Evolutionary conservation across 768 basidiomycete species (phyloP), one percentile per base, ranked within the genome.

Genomic region (Tricholoma sp.): DNA sequence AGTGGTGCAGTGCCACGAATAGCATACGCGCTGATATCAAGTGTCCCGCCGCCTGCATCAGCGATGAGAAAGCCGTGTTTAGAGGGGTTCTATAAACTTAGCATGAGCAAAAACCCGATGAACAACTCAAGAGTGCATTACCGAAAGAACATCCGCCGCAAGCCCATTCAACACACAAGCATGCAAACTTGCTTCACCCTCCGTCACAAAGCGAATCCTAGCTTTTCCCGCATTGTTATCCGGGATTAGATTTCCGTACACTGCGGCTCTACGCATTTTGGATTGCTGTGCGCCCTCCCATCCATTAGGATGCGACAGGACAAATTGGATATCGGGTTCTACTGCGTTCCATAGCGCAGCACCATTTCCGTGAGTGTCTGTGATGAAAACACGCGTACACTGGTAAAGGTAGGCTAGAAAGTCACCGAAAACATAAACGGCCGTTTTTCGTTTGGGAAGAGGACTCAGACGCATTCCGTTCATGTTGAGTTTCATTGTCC

Each of bases 181-280:
- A 66, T 91, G 89, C 62, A 91, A 71, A 76, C 89, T 90, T 0
- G 89, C 89, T 71, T 91, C 89, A 53, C 89, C 89, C 66, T 91
- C 89, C 3, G 88, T 91, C 52, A 91, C 89, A 60, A 91, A 91
- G 36, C 86, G 75, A 62, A 91, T 88, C 55, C 86, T 75, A 1
- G 88, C 81, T 59, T 82, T 83, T 2, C 88, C 88, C 55, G 81
- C 83, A 60, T 86, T 85, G 1, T 84, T 86, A 67, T 89, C 86
- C 1, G 89, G 83, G 15, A 91, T 84, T 37, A 91, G 67, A n/a
- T 80, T 80, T 3, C 86, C 89, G 60, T 83, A 79, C 8, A 87
- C 79, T 1, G 89, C 89, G 0, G 83, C 84, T 56, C 86, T 77
- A 56, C 89, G 80, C 85, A 91, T 89, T 69, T 83, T 85, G 31